Conservation (phyloP, 1,284 basidiomycete genomes). For the Jaminaea rosea region DNA sequence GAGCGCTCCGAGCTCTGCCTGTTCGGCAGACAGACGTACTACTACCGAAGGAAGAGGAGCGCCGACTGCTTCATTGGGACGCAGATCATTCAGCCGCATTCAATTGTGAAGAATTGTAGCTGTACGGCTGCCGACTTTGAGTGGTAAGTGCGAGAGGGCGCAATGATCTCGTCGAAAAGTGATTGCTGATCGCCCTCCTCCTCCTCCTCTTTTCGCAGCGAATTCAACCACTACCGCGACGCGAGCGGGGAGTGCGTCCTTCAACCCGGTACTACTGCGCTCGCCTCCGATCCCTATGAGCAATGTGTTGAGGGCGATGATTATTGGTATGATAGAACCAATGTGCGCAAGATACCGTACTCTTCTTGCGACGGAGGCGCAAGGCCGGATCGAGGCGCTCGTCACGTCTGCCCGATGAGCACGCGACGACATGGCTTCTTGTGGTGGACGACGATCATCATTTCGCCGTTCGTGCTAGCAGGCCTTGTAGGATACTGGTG, state of each 20-base stretch:
- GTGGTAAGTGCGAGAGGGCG: constrained; percentile 13
- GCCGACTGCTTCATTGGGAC: constrained; percentile 42
- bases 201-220: too few species aligned
- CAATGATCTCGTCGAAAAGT: neutral
- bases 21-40: constrained; percentile 41
- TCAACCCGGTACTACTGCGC: constrained; percentile 22
- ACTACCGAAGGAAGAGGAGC: constrained; percentile 38
- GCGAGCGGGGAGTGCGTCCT: constrained; percentile 26
- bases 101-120: constrained; percentile 24
- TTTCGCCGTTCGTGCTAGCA: constrained; percentile 24
- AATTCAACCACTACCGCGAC: constrained; percentile 44
- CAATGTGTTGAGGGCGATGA: constrained; percentile 32
- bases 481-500: constrained; percentile 34
- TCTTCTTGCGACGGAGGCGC: constrained; percentile 35
- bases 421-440: constrained; percentile 26
- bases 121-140: constrained; percentile 44
- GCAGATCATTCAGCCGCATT: constrained; percentile 28
- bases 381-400: constrained; percentile 33
- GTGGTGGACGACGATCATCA: constrained; percentile 38
- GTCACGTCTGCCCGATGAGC: constrained; percentile 28
- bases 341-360: constrained; percentile 37
- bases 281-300: constrained; percentile 16
- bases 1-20: constrained; percentile 39
- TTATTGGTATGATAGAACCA: constrained; percentile 44
- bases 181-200: too few species aligned